Conservation (phyloP, 1,284 basidiomycete genomes). For the Sporisorium graminicola region DNA sequence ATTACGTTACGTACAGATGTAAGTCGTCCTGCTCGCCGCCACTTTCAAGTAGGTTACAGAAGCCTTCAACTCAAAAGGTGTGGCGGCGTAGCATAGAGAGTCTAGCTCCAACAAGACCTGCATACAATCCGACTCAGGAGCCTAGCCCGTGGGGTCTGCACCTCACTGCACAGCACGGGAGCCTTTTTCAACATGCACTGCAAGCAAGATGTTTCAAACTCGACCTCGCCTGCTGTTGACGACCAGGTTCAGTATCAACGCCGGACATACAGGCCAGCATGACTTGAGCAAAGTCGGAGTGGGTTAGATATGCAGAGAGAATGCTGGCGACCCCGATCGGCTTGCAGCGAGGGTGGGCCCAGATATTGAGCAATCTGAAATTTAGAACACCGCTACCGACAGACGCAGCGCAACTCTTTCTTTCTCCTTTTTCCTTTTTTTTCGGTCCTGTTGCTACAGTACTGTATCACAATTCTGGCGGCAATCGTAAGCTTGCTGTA, state of each 20-base stretch:
- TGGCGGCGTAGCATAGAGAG: background rate
- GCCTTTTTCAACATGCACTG: constrained; percentile 1
- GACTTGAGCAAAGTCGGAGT: background rate
- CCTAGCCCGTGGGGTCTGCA: background rate
- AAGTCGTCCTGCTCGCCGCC: background rate
- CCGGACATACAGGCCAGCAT: background rate
- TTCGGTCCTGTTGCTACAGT: too few relatives aligned
- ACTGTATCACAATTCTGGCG: too few relatives aligned
- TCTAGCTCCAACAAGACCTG: background rate
- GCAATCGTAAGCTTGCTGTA: background rate
- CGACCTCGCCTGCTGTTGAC: background rate
- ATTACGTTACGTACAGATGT: background rate
- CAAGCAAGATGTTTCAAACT: background rate
- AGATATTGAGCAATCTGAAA: constrained; percentile 1
- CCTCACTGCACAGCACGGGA: background rate
- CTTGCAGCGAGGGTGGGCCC: background rate
- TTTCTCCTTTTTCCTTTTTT: background rate
- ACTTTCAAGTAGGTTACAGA: background rate
- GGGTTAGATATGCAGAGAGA: background rate
- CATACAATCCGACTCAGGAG: background rate
- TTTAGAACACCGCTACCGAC: constrained; percentile 26
- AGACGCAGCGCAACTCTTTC: background rate
- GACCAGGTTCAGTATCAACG: background rate
- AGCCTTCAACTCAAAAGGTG: background rate
- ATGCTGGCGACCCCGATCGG: background rate